Evolutionary conservation across 2,329 filamentous ascomycete genomes (phyloP).

Genomic region (Verticillium zaregamsianum): DNA sequence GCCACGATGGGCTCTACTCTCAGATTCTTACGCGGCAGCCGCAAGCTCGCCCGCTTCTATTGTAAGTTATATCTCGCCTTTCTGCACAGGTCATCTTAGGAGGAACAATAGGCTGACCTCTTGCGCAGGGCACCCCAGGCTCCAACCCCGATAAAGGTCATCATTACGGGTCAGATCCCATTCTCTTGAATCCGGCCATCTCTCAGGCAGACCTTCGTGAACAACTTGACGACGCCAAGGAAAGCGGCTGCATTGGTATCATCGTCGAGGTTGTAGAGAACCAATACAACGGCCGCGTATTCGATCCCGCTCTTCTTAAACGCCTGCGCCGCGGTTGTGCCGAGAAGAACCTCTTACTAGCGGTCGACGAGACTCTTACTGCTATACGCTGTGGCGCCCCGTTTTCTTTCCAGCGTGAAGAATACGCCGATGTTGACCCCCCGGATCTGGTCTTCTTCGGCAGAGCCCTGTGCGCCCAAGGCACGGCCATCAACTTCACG

Average conservation of each 20-base stretch:
- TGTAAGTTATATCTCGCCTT: background rate
- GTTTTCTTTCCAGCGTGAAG: slow-evolving; percentile 20
- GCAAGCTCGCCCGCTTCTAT: slow-evolving; percentile 12
- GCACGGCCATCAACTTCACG: slow-evolving; percentile 4
- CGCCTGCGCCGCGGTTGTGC: slow-evolving; percentile 12
- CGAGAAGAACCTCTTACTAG: slow-evolving; percentile 13
- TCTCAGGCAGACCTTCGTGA: slow-evolving; percentile 11
- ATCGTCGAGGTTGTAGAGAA: slow-evolving; percentile 17
- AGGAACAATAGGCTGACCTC: background rate
- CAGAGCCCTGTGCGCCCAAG: slow-evolving; percentile 8
- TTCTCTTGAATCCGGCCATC: slow-evolving; percentile 13
- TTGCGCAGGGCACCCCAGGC: background rate
- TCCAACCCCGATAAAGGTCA: background rate
- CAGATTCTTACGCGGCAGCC: slow-evolving; percentile 17
- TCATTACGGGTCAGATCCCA: slow-evolving; percentile 12
- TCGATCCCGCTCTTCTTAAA: slow-evolving; percentile 10
- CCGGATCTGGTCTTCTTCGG: slow-evolving; percentile 20
- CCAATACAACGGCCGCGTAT: slow-evolving; percentile 17
- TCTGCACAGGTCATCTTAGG: background rate
- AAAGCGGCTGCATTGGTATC: slow-evolving; percentile 17
- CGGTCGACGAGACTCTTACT: slow-evolving; percentile 18
- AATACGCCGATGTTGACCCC: slow-evolving; percentile 10
- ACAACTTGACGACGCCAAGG: slow-evolving; percentile 14
- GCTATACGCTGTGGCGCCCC: slow-evolving; percentile 19
- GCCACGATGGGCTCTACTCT: slow-evolving; percentile 15